Base-by-base conservation (phyloP, 2,329 filamentous ascomycete genomes). In the Fusarium chlamydosporum region DNA sequence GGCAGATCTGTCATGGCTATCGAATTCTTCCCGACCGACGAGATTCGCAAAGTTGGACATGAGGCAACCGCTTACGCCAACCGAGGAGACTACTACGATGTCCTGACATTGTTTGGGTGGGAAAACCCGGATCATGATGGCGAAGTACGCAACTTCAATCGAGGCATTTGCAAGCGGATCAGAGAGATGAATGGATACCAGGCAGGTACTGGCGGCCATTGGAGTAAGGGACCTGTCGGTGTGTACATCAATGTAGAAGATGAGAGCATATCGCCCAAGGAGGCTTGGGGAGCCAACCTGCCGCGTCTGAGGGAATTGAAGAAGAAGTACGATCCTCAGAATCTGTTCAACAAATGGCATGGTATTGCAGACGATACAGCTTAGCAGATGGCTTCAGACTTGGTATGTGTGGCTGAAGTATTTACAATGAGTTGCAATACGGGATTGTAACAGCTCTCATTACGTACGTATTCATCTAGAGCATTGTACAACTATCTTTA, bases 21-120 rank as follows among this genome's bases (percentile, higher is more conserved):
- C 6, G 83, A 86, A 63, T 76, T 81, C 26, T 78, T 80, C 26
- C 78, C 83, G 20, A 79, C 80, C 55, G 70, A 74, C 5, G 80
- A 82, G 68, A 75, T 82, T 26, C 75, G 76, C 2, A 69, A 76
- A n/a, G 75, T 82, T 6, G 69, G 76, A 0, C 65, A 76, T 1
- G 63, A 75, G 4, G 78, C 76, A 2, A 85, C 80, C 7, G 80
- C 83, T 0, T 83, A 83, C 57, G 80, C 82, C 5, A 83, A 81
- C 62, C 78, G 83, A 6, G 82, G 81, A 9, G 71, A 72, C 7
- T 81, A 82, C 37, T 82, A 82, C 63, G 83, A 85, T 47, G 79
- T 79, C 2, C 74, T 81, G 52, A 76, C 81, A 3, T 70, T 72
- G 7, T 76, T 82, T 31, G 76, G 78, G 12, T 85, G 83, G 83